Conservation (phyloP, 2,329 filamentous ascomycete genomes). For the Aspergillus uvarum region DNA sequence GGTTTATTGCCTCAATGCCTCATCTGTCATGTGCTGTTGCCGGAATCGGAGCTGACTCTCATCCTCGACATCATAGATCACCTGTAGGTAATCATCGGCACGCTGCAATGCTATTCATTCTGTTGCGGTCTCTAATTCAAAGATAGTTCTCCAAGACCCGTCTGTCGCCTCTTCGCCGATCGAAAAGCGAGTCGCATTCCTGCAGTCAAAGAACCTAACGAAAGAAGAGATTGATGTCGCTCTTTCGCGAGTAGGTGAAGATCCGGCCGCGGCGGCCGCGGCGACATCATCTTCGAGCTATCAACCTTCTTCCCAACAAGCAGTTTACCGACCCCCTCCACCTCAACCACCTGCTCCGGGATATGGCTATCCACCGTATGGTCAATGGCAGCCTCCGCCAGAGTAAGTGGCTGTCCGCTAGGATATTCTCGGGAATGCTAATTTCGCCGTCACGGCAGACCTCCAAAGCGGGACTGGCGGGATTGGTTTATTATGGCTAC, state of each 20-base stretch:
- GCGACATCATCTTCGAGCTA: constrained; percentile 51
- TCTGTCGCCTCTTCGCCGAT: constrained; percentile 85
- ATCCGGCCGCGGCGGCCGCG: constrained; percentile 47
- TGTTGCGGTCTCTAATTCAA: constrained; percentile 18
- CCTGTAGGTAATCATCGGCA: constrained; percentile 45
- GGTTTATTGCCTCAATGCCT: constrained; percentile 28
- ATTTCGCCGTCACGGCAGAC: constrained; percentile 28
- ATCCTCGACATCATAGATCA: constrained; percentile 42
- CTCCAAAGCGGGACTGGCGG: constrained; percentile 86
- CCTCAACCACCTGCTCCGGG: constrained; percentile 36
- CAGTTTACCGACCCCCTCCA: constrained; percentile 42
- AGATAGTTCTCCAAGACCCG: constrained; percentile 84
- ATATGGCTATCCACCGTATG: constrained; percentile 54
- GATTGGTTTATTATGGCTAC: constrained; percentile 99
- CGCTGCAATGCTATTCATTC: constrained; percentile 5
- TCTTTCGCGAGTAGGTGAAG: constrained; percentile 70
- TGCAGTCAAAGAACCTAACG: constrained; percentile 95
- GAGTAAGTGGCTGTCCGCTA: constrained; percentile 44
- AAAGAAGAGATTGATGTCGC: constrained; percentile 91
- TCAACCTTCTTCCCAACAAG: constrained; percentile 41
- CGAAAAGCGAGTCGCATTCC: constrained; percentile 87
- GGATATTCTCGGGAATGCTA: neutral
- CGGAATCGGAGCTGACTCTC: constrained; percentile 26
- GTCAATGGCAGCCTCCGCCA: constrained; percentile 55
- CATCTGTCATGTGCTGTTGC: constrained; percentile 29